Percentiles rank a stretch among this genome's conserved stretches.
phyloP scores from a whole-genome alignment of 495 filamentous ascomycete species.

The Neurospora cerealis region DNA sequence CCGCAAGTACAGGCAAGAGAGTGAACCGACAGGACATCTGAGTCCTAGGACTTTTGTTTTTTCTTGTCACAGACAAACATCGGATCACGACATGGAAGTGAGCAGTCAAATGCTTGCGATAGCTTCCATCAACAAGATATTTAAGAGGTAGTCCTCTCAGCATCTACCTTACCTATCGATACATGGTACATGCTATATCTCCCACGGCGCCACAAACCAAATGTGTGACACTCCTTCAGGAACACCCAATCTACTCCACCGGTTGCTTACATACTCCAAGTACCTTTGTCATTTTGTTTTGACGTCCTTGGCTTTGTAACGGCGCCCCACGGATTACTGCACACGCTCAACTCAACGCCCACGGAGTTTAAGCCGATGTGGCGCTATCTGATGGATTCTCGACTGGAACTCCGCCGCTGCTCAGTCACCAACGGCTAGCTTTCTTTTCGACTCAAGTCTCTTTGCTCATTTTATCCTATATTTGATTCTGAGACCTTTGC shows the following conservation, averaged over 20 bases:
- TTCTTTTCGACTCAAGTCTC: not conserved
- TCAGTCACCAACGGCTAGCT: not conserved
- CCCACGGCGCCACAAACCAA: constrained; percentile 8
- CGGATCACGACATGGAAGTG: not conserved
- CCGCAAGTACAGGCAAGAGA: not conserved
- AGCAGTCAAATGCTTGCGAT: not conserved
- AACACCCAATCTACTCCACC: constrained; percentile 14
- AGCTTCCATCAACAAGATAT: not conserved
- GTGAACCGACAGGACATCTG: not conserved
- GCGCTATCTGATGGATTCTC: not conserved
- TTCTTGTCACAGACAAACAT: not conserved
- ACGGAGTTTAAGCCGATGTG: not conserved
- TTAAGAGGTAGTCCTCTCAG: not conserved
- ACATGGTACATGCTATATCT: not conserved
- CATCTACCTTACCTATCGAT: not conserved
- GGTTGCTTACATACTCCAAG: not conserved
- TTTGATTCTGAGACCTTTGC: not conserved
- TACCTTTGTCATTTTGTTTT: not conserved
- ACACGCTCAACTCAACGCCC: not conserved
- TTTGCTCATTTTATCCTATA: not conserved
- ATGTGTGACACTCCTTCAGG: constrained; percentile 10
- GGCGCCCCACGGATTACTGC: not conserved
- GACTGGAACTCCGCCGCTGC: not conserved
- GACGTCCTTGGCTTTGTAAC: not conserved
- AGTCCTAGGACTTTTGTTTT: not conserved